A percentile compares a stretch with the other conserved stretches of the same genome.
Conservation (phyloP, 2,329 filamentous ascomycete species). For the Aspergillus ochraceus region DNA sequence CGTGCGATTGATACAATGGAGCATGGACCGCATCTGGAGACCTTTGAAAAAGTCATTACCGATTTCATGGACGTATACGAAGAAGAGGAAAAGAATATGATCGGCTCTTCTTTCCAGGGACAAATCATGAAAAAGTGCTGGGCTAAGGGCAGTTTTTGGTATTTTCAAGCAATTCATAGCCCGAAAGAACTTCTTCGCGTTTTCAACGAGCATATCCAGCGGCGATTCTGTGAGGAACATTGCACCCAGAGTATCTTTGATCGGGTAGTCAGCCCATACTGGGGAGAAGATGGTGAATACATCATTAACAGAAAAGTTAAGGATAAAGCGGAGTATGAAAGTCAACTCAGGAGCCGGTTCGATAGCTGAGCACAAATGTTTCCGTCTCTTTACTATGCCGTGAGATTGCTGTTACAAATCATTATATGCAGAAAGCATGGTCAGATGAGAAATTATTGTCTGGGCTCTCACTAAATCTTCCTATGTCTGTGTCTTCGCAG, state of each 20-base stretch:
- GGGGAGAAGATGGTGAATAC: conserved; percentile 4
- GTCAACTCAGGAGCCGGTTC: conserved; percentile 11
- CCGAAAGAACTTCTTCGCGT: conserved; percentile 25
- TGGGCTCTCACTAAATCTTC: no score
- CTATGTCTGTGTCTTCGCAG: no score
- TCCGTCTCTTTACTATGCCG: no score
- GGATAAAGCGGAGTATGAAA: conserved; percentile 18
- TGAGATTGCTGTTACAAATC: no score
- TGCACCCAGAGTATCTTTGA: conserved; percentile 15
- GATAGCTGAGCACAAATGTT: neutral
- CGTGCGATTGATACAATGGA: no score
- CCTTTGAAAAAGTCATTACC: no score
- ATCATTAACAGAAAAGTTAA: conserved; percentile 17
- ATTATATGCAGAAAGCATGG: no score
- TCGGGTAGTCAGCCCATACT: conserved; percentile 15
- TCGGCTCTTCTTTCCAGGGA: conserved; percentile 4
- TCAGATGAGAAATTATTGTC: no score
- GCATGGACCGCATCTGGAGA: no score
- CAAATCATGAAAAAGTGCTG: conserved; percentile 25
- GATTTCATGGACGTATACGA: no score
- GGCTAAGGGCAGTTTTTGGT: conserved; percentile 29
- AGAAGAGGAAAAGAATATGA: no score
- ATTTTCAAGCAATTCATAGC: conserved; percentile 25
- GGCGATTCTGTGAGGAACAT: conserved; percentile 10
- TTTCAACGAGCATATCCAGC: conserved; percentile 28